Evolutionary conservation across 352 stramenopile genomes (phyloP).

Genomic region (Phytophthora ohioensis): DNA sequence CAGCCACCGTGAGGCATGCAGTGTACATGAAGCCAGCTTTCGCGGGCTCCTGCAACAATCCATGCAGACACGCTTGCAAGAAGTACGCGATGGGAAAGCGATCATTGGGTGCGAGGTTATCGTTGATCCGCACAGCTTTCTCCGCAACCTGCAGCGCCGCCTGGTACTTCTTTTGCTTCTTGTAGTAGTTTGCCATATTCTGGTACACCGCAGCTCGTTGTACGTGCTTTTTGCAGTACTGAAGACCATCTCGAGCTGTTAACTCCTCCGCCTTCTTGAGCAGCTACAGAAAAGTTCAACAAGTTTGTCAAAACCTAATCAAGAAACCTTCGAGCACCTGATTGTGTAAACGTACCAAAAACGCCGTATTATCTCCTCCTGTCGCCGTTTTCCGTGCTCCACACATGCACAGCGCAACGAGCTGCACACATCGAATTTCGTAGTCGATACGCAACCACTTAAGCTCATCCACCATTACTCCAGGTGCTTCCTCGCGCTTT

Average conservation of each 20-base stretch:
- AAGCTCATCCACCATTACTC: conserved; percentile 61
- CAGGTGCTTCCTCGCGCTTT: conserved; percentile 59
- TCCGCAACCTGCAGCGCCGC: conserved; percentile 63
- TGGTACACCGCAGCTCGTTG: conserved; percentile 72
- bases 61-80: conserved; percentile 64
- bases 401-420: conserved; percentile 75
- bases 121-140: conserved; percentile 71
- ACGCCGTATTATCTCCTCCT: conserved; percentile 63
- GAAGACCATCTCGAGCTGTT: conserved; percentile 59
- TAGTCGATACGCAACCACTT: conserved; percentile 80
- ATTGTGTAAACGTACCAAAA: conserved; percentile 49
- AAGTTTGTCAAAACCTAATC: not conserved
- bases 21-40: conserved; percentile 77
- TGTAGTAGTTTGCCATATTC: conserved; percentile 77
- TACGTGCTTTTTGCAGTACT: conserved; percentile 72
- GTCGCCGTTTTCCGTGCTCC: conserved; percentile 59
- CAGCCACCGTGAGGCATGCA: conserved; percentile 53
- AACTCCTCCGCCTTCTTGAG: conserved; percentile 76
- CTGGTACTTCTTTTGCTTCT: conserved; percentile 80
- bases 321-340: not conserved
- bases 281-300: conserved; percentile 39
- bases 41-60: conserved; percentile 59
- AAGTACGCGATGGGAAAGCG: conserved; percentile 73
- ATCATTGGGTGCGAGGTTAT: conserved; percentile 59
- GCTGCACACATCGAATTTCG: conserved; percentile 77